Conservation (phyloP, 768 basidiomycete species). For the Psilocybe subaeruginosa region DNA sequence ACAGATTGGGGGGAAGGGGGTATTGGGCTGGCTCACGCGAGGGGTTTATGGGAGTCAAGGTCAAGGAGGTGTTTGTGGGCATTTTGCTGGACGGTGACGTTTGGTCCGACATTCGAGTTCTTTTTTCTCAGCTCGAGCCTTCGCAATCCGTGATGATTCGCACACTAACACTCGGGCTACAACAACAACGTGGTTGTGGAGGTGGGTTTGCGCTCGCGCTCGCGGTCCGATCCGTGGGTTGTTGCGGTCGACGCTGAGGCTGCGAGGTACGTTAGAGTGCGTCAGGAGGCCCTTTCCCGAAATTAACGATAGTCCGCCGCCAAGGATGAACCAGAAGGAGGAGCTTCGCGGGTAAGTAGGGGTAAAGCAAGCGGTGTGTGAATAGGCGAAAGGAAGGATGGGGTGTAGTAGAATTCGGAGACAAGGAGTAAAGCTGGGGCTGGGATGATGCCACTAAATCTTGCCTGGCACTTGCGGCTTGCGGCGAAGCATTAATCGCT, state of each 20-base stretch:
- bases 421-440: background rate
- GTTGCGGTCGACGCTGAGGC: background rate
- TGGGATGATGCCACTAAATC: background rate
- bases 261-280: background rate
- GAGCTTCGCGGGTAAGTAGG: too few species aligned
- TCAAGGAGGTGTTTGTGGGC: slow-evolving; percentile 8
- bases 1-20: background rate
- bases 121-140: background rate
- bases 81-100: background rate
- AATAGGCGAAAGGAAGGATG: too few species aligned
- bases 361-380: too few species aligned
- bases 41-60: slow-evolving; percentile 12
- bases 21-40: slow-evolving; percentile 7
- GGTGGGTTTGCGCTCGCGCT: background rate
- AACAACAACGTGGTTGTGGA: background rate
- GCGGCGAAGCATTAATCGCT: background rate
- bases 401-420: too few species aligned
- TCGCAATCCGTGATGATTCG: background rate
- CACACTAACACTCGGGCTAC: background rate
- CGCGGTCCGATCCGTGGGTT: background rate
- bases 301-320: too few species aligned
- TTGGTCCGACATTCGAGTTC: background rate
- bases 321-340: too few species aligned
- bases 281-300: background rate
- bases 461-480: background rate